Evolutionary conservation across 768 basidiomycete genomes (phyloP), one percentile per base, ranked within the genome.

Genomic region (Tylopilus intermedius): DNA sequence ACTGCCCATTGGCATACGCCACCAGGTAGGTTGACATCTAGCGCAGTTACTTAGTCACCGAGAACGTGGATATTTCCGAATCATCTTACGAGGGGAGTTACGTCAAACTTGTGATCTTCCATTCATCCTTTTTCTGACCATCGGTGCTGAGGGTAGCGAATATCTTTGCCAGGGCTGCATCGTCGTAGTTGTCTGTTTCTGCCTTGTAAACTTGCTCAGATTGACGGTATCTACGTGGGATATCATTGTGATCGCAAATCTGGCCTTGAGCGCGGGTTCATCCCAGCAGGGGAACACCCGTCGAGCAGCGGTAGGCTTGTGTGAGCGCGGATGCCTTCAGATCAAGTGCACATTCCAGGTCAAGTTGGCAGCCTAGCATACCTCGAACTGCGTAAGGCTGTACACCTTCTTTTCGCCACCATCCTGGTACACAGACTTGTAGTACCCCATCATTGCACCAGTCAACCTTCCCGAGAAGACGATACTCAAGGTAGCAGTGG

Each of bases 251-350:
- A 93, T 73, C 0, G 78, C 63, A 65, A 86, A 90, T 24, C 24
- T 24, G 24, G 93, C 87, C 68, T 97, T 97, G 59, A 94, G 76
- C 35, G 82, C 76, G 14, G 94, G 95, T 65, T 96, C 94, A 65
- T 96, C 94, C 90, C 90, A 95, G 73, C 86, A 90, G 26, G 90
- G 90, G 68, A 91, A 89, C 6, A 86, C 82, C 39, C 81, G 78
- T 46, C 94, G 76, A 8, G 94, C 94, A 54, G 84, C 84, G 38
- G 90, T 95, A 37, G 94, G 84, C 86, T 95, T 58, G 14, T 37
- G 32, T 10, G 9, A 40, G 21, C 4, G 37, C 37, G 30, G 15
- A 49, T 47, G 14, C 27, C 42, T 42, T 46, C 46, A 55, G 51
- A 50, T 43, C 10, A 55, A 21, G 37, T 8, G 10, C 9, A 35